Base-by-base conservation (phyloP, 192 early-diverging fungal species). In the Coemansia sp. region DNA sequence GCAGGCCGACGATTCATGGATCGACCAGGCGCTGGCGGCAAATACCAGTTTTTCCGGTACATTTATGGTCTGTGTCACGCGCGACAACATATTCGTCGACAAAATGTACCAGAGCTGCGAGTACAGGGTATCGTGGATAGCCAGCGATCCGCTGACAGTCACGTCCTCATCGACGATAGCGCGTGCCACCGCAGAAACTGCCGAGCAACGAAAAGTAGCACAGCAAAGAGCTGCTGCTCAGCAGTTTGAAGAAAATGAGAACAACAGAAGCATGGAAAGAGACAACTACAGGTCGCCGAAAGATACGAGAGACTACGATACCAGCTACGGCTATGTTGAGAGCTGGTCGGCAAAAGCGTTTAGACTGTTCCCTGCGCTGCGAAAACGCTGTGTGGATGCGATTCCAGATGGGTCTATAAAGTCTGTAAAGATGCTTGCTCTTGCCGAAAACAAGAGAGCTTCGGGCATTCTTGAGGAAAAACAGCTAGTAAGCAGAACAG, bases 321-420 rank as follows among this genome's bases (percentile, higher is more conserved):
- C 5, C 0, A 6, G 25, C 1, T 66, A 25, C 54, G 73, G 73
- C 2, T 38, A 54, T 7, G 45, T 30, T 12, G 54, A 59, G 5
- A 70, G 73, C 68, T 76, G 73, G 73, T 25, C 73, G 1, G 68
- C 64, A 18, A 70, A 67, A 48, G 60, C 68, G 0, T 56, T 76
- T 16, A 38, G 36, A 8, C 42, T 76, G 22, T 67, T 76, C 48
- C 73, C 68, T 4, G 54, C 69, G 10, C 31, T 76, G 14, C 56
- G 51, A 7, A 11, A 28, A 4, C 17, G 31, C 20, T 60, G 56
- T 12, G 7, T 14, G 17, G 60, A 6, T 14, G 17, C 36, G 10
- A 50, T 45, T 18, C 20, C 56, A 20, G 14, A 4, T 29, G 20
- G 32, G 1, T 10, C 30, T 11, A 2, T 75, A 16, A 31, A 11